Conservation (phyloP, 2,329 filamentous ascomycete species). For the Pseudocercospora pini-densiflorae region DNA sequence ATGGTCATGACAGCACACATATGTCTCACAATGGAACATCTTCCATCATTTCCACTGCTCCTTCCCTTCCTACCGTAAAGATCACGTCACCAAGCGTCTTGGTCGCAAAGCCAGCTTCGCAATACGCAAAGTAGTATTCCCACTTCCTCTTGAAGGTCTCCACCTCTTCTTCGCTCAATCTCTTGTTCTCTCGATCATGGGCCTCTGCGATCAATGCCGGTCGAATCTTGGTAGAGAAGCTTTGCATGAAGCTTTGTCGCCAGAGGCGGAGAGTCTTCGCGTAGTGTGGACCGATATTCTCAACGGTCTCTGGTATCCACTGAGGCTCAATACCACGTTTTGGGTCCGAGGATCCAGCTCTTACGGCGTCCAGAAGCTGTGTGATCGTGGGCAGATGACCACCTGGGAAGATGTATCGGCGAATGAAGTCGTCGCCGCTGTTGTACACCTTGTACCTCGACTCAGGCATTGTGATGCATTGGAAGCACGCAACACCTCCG, state of each 20-base stretch:
- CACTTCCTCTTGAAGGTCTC: conserved; percentile 73
- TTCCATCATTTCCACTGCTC: conserved; percentile 70
- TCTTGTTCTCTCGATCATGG: conserved; percentile 62
- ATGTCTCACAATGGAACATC: conserved; percentile 63
- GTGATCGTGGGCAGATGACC: conserved; percentile 71
- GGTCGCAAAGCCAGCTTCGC: conserved; percentile 72
- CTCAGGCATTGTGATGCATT: conserved; percentile 79
- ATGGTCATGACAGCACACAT: neutral
- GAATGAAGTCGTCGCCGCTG: conserved; percentile 73
- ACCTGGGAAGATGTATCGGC: conserved; percentile 79
- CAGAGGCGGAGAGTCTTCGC: conserved; percentile 70
- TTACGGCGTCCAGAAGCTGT: conserved; percentile 68
- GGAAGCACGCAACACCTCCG: conserved; percentile 71
- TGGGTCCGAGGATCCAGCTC: conserved; percentile 59
- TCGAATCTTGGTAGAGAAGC: conserved; percentile 65
- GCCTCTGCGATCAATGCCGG: conserved; percentile 59
- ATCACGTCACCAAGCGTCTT: conserved; percentile 76
- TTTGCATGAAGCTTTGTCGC: conserved; percentile 67
- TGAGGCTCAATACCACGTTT: conserved; percentile 41
- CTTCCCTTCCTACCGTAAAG: conserved; percentile 70
- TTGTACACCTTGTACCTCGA: conserved; percentile 67
- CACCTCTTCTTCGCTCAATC: conserved; percentile 58
- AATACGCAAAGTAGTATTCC: conserved; percentile 80
- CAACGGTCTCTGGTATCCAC: conserved; percentile 68
- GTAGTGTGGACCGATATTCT: conserved; percentile 78